Evolutionary conservation across 2,329 filamentous ascomycete species (phyloP), one percentile per base, ranked within the genome.

Genomic region (Geosmithia morbida): DNA sequence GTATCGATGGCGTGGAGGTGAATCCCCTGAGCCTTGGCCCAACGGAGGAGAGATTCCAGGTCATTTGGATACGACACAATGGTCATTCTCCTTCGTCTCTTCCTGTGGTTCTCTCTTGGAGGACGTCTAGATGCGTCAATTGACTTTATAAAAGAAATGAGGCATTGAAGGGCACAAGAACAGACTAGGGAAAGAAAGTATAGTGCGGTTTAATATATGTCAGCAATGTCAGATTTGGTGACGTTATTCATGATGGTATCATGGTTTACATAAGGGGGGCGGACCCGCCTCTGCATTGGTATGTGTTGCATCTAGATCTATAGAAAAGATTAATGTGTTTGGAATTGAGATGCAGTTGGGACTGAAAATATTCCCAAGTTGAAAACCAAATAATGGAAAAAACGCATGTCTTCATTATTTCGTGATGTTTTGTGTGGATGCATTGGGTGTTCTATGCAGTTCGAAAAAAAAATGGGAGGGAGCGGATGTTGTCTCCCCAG

Each of bases 1-100:
- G 69, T 42, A 94, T 75, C 67, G 45, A 92, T 75, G 26, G 79
- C 79, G 55, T 80, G 70, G 52, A 87, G 72, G 40, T 44, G 40
- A 16, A 54, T 45, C 18, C 51, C 53, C 37, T 46, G 8, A 8
- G n/a, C 11, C 26, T 39, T 18, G n/a, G 30, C 44, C 37, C 44
- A 19, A n/a, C 39, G 29, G 33, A 40, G 14, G 14, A 45, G 41
- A 4, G 41, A 16, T 11, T 22, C 8, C 17, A 43, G 4, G 41
- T 20, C 19, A 16, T 43, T 18, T 6, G 33, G 14, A 11, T 11
- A 37, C 3, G 33, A 7, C 33, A 16, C 33, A 16, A 37, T 16
- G 14, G 33, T 37, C 33, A 37, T 37, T 11, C 6, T 37, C 6
- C 29, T 37, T 3, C 3, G 33, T 26, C 8, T 26, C 22, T 37